These are phyloP conservation scores for Podaxis sp. DNA, from an alignment of 768 basidiomycete species.

Conservation along the genomic window DNA sequence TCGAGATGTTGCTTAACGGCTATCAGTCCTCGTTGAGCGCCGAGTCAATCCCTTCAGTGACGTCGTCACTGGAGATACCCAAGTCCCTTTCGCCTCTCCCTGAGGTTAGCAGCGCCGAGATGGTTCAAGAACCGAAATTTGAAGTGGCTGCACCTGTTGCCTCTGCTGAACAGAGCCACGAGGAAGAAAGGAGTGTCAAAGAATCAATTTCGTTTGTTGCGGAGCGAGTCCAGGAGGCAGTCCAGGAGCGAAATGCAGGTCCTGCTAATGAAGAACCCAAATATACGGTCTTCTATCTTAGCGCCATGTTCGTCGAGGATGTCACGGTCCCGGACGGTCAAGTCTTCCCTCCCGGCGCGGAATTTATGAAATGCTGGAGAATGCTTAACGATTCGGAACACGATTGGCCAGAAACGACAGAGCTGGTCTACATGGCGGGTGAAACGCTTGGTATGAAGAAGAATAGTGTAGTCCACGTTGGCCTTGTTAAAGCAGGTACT, in stretches of 20 bases:
- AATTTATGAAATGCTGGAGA: slow-evolving; percentile 84
- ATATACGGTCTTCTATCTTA: slow-evolving; percentile 27
- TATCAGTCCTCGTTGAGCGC: background rate
- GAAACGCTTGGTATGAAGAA: slow-evolving; percentile 48
- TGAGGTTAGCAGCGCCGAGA: background rate
- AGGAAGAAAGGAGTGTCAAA: background rate
- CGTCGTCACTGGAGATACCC: background rate
- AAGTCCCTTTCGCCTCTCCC: background rate
- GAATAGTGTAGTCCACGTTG: slow-evolving; percentile 45
- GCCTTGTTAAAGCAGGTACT: slow-evolving; percentile 54
- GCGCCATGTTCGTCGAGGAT: slow-evolving; percentile 62
- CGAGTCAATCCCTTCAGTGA: background rate
- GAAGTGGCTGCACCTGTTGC: background rate
- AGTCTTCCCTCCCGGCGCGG: slow-evolving; percentile 76
- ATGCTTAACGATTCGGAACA: slow-evolving; percentile 62
- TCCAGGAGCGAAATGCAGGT: background rate
- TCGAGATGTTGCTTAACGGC: slow-evolving; percentile 8
- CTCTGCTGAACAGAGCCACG: background rate
- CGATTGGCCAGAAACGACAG: slow-evolving; percentile 70
- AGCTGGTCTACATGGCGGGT: slow-evolving; percentile 72
- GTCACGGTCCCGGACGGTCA: slow-evolving; percentile 76
- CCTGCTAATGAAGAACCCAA: background rate
- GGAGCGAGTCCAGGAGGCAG: background rate
- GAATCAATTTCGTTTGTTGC: background rate
- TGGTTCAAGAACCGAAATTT: background rate